phyloP scores from a whole-genome alignment of 164 flowering plant species.

The Akebia trifoliata region DNA sequence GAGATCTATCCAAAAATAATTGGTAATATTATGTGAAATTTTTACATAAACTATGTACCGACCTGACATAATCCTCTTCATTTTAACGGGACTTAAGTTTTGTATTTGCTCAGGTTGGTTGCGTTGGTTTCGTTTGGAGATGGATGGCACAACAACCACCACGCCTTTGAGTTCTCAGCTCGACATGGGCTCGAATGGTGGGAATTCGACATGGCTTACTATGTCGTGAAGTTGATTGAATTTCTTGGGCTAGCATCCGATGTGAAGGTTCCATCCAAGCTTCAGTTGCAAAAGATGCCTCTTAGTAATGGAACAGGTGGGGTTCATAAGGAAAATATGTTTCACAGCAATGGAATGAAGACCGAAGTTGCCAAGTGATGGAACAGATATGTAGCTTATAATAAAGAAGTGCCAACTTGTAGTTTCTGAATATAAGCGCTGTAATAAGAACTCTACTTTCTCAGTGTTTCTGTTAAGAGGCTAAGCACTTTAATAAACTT shows the following conservation, averaged over 20 bases:
- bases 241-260: slow-evolving; percentile 65
- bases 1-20: slow-evolving; percentile 74
- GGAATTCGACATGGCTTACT: slow-evolving; percentile 84
- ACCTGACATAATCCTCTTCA: no score
- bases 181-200: slow-evolving; percentile 83
- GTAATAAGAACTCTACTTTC: no score
- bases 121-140: slow-evolving; percentile 79
- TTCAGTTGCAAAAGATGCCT: slow-evolving; percentile 52
- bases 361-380: no score
- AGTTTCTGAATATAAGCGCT: no score
- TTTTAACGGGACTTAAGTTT: background rate
- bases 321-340: no score
- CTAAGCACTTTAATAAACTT: no score
- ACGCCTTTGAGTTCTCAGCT: slow-evolving; percentile 79
- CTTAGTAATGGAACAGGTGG: slow-evolving; percentile 13
- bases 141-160: slow-evolving; percentile 95
- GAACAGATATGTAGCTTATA: no score
- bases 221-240: slow-evolving; percentile 47
- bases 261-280: slow-evolving; percentile 58
- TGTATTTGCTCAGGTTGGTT: slow-evolving; percentile 52
- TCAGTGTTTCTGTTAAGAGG: no score
- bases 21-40: slow-evolving; percentile 35
- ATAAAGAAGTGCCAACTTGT: no score
- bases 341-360: no score
- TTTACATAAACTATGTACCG: background rate